These are phyloP conservation scores for Candida tammaniensis DNA, from an alignment of 805 yeast species.

Conservation along the genomic window DNA sequence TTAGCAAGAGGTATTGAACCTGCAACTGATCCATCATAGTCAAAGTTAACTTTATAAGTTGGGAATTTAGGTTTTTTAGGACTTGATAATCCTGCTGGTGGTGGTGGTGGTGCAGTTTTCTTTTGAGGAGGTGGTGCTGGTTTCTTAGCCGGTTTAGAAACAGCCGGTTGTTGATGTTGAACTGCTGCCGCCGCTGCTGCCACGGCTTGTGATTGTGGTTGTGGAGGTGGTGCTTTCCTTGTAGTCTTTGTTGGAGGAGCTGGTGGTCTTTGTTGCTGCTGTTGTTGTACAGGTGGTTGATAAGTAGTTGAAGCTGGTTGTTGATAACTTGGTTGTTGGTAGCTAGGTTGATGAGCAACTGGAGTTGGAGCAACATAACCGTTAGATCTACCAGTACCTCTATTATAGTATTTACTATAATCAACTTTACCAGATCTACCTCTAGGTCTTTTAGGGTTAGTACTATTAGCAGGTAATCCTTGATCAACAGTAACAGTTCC, in stretches of 20 bases:
- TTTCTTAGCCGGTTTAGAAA: conserved; percentile 12
- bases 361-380: conserved; percentile 19
- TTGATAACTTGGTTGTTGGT: conserved; percentile 14
- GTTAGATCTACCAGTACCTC: conserved; percentile 20
- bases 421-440: conserved; percentile 41
- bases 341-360: conserved; percentile 13
- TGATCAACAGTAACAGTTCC: conserved; percentile 77
- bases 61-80: conserved; percentile 64
- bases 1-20: conserved; percentile 76
- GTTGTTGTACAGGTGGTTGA: conserved; percentile 18
- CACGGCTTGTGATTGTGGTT: conserved; percentile 4
- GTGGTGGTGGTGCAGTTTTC: conserved; percentile 49
- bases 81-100: conserved; percentile 65
- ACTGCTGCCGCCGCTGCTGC: conserved; percentile 1
- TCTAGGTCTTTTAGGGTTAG: conserved; percentile 74
- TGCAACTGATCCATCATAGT: conserved; percentile 81
- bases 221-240: conserved; percentile 14
- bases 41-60: conserved; percentile 80
- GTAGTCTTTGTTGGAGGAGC: conserved; percentile 8
- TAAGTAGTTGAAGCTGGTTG: conserved; percentile 18
- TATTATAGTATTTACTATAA: conserved; percentile 40
- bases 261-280: conserved; percentile 15
- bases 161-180: conserved; percentile 9
- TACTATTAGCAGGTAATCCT: conserved; percentile 73
- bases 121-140: conserved; percentile 50